These are phyloP conservation scores for Mycosphaerella sp. DNA, from an alignment of 2,329 filamentous ascomycete species.

Conservation along the genomic window DNA sequence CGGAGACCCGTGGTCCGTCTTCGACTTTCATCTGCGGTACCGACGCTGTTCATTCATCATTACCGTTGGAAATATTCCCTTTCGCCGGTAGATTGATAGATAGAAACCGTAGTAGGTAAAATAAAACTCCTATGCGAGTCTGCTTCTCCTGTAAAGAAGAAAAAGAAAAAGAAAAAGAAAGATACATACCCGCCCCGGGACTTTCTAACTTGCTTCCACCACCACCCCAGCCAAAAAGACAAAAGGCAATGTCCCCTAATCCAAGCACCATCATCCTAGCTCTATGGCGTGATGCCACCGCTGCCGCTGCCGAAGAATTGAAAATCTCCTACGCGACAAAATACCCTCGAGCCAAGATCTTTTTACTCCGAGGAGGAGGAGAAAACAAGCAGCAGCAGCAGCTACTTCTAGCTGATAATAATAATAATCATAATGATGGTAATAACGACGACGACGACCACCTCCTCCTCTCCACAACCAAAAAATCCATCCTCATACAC, in stretches of 20 bases:
- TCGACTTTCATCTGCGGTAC: too few species aligned
- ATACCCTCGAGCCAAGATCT: constrained; percentile 5
- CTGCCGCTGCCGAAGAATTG: not conserved
- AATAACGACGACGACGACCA: not conserved
- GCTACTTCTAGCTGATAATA: too few species aligned
- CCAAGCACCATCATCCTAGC: constrained; percentile 6
- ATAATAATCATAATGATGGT: too few species aligned
- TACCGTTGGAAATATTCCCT: too few species aligned
- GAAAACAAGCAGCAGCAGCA: too few species aligned
- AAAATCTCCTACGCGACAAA: not conserved
- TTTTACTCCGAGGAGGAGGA: not conserved
- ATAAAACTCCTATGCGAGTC: too few species aligned
- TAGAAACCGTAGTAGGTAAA: not conserved
- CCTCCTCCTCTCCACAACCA: not conserved
- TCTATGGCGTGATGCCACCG: constrained; percentile 4
- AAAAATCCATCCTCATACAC: constrained; percentile 1
- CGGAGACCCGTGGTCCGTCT: not conserved
- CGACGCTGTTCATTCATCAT: too few species aligned
- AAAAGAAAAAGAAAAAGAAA: too few species aligned
- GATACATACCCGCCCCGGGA: not conserved
- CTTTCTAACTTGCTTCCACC: not conserved
- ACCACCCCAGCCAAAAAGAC: not conserved
- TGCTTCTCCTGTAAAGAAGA: too few species aligned
- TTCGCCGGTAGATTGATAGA: not conserved
- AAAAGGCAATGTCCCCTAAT: not conserved